Conservation (phyloP, 768 basidiomycete genomes). For the Hypsizygus marmoreus region DNA sequence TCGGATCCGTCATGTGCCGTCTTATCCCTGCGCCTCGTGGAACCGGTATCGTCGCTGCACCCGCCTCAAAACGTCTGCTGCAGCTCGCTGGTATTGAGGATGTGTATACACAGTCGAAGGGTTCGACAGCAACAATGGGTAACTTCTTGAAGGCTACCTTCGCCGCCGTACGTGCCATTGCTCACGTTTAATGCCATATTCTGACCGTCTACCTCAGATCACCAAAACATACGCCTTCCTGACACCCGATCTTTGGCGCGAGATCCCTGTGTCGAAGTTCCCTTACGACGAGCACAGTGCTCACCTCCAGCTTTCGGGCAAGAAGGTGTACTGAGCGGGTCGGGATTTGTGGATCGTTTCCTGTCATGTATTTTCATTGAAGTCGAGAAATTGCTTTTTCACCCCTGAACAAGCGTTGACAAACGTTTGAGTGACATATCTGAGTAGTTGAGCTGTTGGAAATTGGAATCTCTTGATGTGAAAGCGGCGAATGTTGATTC, state of each 20-base stretch:
- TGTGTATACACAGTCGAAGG: slow-evolving; percentile 96
- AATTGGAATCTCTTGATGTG: no score
- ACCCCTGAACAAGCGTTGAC: no score
- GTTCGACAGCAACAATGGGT: slow-evolving; percentile 98
- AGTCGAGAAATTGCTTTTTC: slow-evolving; percentile 12
- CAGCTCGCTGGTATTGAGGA: slow-evolving; percentile 98
- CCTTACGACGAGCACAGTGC: slow-evolving; percentile 96
- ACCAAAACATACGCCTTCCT: slow-evolving; percentile 99
- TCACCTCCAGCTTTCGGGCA: slow-evolving; percentile 83
- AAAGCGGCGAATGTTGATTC: no score
- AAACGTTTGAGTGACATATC: no score
- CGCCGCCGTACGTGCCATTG: slow-evolving; percentile 62
- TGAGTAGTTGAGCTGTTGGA: no score
- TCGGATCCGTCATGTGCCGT: slow-evolving; percentile 98
- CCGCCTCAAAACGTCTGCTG: slow-evolving; percentile 93
- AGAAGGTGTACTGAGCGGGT: slow-evolving; percentile 62
- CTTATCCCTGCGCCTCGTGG: slow-evolving; percentile 98
- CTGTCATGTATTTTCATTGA: slow-evolving; percentile 15
- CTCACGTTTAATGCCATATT: background rate
- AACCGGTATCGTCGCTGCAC: slow-evolving; percentile 99
- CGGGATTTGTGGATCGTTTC: slow-evolving; percentile 10
- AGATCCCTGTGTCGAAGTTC: slow-evolving; percentile 86
- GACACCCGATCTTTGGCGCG: slow-evolving; percentile 96
- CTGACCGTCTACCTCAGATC: slow-evolving; percentile 53
- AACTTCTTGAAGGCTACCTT: slow-evolving; percentile 99